phyloP scores from a whole-genome alignment of 371 early-diverging fungal species.

The Lichtheimia hyalospora region DNA sequence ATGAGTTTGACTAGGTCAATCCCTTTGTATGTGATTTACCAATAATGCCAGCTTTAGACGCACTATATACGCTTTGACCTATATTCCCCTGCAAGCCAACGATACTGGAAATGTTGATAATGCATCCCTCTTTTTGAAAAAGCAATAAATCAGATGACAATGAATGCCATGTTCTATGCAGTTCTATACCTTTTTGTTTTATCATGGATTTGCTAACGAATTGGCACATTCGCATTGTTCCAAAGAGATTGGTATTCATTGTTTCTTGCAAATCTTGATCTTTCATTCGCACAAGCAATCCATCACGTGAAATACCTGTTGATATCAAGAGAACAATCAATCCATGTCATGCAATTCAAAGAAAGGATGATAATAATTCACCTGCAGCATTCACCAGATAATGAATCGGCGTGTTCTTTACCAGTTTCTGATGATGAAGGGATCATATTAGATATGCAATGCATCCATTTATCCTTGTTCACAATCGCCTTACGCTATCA shows the following conservation, averaged over 20 bases:
- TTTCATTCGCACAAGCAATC: slow-evolving; percentile 53
- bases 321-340: neutral
- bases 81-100: slow-evolving; percentile 76
- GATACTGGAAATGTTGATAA: slow-evolving; percentile 85
- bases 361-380: neutral
- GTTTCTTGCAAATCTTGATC: slow-evolving; percentile 49
- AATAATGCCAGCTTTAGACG: slow-evolving; percentile 83
- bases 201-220: slow-evolving; percentile 60
- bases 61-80: slow-evolving; percentile 81
- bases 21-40: neutral
- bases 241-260: slow-evolving; percentile 70
- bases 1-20: neutral
- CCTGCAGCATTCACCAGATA: slow-evolving; percentile 69
- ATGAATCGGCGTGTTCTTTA: slow-evolving; percentile 42
- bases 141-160: neutral
- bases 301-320: slow-evolving; percentile 59
- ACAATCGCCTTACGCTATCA: neutral
- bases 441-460: neutral
- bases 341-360: neutral
- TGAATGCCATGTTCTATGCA: neutral
- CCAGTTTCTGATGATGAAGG: slow-evolving; percentile 17
- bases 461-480: neutral
- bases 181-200: slow-evolving; percentile 46
- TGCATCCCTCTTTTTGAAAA: slow-evolving; percentile 55
- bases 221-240: slow-evolving; percentile 69